Base-by-base conservation (phyloP, 2,329 filamentous ascomycete genomes). In the Trichoderma koningii region DNA sequence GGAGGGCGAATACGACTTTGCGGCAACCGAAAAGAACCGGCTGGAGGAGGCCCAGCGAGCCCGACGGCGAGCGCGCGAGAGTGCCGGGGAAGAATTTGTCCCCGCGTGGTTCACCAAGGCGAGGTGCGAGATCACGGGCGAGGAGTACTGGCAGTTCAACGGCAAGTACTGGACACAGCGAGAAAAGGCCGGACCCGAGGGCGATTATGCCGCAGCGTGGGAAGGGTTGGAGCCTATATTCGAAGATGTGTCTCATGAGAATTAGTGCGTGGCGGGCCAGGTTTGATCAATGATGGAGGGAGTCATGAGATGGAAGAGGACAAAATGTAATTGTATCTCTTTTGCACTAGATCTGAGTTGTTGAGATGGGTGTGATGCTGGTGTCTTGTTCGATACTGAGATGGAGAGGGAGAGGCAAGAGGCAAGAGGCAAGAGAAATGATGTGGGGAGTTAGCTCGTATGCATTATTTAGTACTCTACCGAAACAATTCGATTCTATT, bases 1-100 rank as follows among this genome's bases (percentile, higher is more conserved):
- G 76, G 93, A 98, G 67, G 95, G 94, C n/a, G 87, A 93, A 77
- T 99, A 99, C 74, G 94, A 98, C 73, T 83, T 95, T 66, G 95
- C 95, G 1, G 95, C 94, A 0, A 86, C 85, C 5, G 95, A 99
- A 81, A 99, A 99, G 85, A 95, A 94, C 73, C 85, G 95, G 1
- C 86, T 99, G 0, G 95, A 99, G 77, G 91, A 97, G 80, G 93
- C 89, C 69, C 95, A 99, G 81, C 84, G 95, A 66, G 87, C 89
- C 10, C 88, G 89, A 66, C 81, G 95, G 67, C 81, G 91, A 63
- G 80, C 83, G 66, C 83, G 93, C 26, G 94, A 99, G 77, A 83
- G 84, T 34, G 84, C 79, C 2, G 95, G 95, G 4, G 90, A 96
- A 68, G 88, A 94, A 67, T 98, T 95, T 73, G 77, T 79, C 47